Evolutionary conservation across 495 filamentous ascomycete species (phyloP).

Genomic region (Daldinia childiae): DNA sequence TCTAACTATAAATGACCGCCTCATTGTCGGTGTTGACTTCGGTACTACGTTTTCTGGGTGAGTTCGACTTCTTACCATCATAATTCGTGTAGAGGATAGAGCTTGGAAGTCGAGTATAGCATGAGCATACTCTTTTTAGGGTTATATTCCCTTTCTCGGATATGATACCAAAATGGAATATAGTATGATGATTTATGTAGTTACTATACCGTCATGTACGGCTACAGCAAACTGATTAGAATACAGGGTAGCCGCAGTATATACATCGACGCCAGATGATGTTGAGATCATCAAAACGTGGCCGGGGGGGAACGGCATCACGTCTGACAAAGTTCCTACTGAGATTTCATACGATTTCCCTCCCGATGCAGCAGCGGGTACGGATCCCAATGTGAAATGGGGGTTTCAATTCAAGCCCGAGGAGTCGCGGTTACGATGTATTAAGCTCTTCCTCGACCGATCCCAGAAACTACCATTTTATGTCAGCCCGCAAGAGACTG

Average conservation of each 20-base stretch:
- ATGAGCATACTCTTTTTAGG: not conserved
- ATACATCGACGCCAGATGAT: conserved; percentile 78
- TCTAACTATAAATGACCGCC: conserved; percentile 58
- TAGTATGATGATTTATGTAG: not conserved
- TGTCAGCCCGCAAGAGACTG: conserved; percentile 77
- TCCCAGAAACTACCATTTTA: conserved; percentile 80
- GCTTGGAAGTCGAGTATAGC: not conserved
- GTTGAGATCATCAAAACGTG: conserved; percentile 84
- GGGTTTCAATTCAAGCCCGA: conserved; percentile 81
- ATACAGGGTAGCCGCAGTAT: conserved; percentile 74
- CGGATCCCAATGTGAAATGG: conserved; percentile 66
- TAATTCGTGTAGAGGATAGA: not conserved
- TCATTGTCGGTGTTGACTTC: conserved; percentile 75
- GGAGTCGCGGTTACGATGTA: conserved; percentile 76
- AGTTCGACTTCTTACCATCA: conserved; percentile 37
- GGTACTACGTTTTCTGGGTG: conserved; percentile 77
- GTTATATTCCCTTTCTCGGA: not conserved
- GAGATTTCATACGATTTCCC: conserved; percentile 66
- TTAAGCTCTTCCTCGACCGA: conserved; percentile 82
- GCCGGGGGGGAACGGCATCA: conserved; percentile 79
- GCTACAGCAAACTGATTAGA: conserved; percentile 10
- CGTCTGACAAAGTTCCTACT: conserved; percentile 73
- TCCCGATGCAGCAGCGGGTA: conserved; percentile 46
- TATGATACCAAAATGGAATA: not conserved
- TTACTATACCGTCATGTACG: not conserved